Conservation (phyloP, 305 asterid genomes). For the Fraxinus xanthoxyloides region DNA sequence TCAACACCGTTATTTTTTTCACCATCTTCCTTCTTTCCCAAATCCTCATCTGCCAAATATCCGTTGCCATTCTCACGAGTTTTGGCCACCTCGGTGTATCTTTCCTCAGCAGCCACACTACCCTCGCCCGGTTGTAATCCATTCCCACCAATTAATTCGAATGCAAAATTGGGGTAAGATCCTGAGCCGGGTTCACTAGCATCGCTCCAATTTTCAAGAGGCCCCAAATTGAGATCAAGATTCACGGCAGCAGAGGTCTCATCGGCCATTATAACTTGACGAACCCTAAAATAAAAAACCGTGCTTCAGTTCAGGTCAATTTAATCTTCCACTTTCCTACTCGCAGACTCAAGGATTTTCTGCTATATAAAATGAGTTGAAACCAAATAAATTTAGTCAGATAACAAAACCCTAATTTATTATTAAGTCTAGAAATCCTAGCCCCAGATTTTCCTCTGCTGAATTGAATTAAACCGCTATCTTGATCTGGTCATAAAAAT, state of each 20-base stretch:
- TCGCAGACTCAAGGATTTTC: background rate
- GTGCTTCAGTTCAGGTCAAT: background rate
- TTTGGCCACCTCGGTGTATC: slow-evolving; percentile 22
- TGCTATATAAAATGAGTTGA: background rate
- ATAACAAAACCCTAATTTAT: background rate
- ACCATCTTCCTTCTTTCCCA: slow-evolving; percentile 35
- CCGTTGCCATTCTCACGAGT: slow-evolving; percentile 32
- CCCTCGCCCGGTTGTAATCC: slow-evolving; percentile 38
- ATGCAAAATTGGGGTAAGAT: background rate
- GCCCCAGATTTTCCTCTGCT: background rate
- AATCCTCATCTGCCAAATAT: slow-evolving; percentile 21
- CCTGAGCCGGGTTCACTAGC: background rate
- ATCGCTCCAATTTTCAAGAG: slow-evolving; percentile 3
- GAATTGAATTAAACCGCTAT: background rate
- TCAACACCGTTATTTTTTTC: slow-evolving; percentile 36
- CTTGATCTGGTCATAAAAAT: background rate
- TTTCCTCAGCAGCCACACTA: background rate
- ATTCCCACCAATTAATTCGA: slow-evolving; percentile 22
- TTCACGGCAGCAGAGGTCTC: slow-evolving; percentile 20
- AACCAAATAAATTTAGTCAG: background rate
- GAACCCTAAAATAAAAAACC: background rate
- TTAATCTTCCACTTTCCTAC: background rate
- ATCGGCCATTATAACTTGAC: slow-evolving; percentile 12
- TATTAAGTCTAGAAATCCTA: background rate
- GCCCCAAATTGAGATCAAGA: slow-evolving; percentile 28